These are phyloP conservation scores for Myriosclerotinia scirpicola DNA, from an alignment of 2,329 filamentous ascomycete genomes.

Conservation along the genomic window DNA sequence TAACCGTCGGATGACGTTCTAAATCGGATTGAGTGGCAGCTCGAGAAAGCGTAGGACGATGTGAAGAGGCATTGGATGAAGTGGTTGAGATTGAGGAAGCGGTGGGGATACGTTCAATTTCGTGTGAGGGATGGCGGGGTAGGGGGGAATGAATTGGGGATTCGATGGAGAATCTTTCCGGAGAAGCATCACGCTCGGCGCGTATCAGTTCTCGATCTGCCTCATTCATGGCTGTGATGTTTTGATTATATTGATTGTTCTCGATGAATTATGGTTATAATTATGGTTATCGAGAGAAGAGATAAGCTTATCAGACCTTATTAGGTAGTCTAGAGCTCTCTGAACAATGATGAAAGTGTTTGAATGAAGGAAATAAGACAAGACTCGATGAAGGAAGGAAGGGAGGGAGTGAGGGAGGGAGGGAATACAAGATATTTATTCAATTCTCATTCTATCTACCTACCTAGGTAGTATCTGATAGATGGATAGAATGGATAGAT, in stretches of 20 bases:
- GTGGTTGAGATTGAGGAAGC: conserved; percentile 52
- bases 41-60: conserved; percentile 54
- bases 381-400: not conserved
- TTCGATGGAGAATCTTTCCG: conserved; percentile 38
- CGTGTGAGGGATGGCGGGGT: conserved; percentile 44
- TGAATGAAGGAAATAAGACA: not conserved
- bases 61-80: conserved; percentile 35
- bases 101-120: conserved; percentile 61
- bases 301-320: conserved; percentile 10
- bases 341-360: not conserved
- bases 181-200: conserved; percentile 54
- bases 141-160: conserved; percentile 27
- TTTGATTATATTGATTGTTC: not conserved
- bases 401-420: not conserved
- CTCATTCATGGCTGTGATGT: conserved; percentile 35
- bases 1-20: conserved; percentile 66
- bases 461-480: no score
- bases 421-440: no score
- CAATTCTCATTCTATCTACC: no score
- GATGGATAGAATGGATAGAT: no score
- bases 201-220: conserved; percentile 35
- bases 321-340: not conserved
- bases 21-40: conserved; percentile 66
- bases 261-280: conserved; percentile 1
- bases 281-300: conserved; percentile 3